Conservation (phyloP, 495 filamentous ascomycete genomes). For the Umbilicaria muhlenbergii region DNA sequence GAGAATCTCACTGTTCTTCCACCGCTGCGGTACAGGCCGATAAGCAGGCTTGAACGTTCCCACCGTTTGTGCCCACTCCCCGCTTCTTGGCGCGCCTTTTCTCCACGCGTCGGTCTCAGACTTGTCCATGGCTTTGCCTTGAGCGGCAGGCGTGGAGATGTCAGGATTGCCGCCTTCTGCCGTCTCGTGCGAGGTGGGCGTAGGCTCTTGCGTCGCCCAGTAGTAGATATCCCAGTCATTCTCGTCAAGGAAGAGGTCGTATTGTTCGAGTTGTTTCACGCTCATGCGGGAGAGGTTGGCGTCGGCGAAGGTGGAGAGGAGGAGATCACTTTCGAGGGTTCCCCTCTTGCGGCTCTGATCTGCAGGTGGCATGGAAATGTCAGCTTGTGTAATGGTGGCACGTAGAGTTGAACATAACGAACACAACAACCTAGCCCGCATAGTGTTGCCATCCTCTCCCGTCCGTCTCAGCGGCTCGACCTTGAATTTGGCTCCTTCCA, state of each 20-base stretch:
- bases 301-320: slow-evolving; percentile 91
- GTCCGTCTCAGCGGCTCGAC: slow-evolving; percentile 72
- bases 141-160: slow-evolving; percentile 14
- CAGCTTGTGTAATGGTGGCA: slow-evolving; percentile 2
- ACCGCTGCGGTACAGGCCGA: slow-evolving; percentile 70
- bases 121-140: slow-evolving; percentile 22
- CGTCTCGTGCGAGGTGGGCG: slow-evolving; percentile 25
- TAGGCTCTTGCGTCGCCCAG: slow-evolving; percentile 89
- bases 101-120: slow-evolving; percentile 38
- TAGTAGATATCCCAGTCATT: slow-evolving; percentile 99
- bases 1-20: slow-evolving; percentile 70
- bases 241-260: slow-evolving; percentile 91
- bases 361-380: slow-evolving; percentile 15
- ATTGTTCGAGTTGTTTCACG: slow-evolving; percentile 56
- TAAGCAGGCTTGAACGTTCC: slow-evolving; percentile 92
- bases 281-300: slow-evolving; percentile 59
- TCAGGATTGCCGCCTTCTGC: slow-evolving; percentile 15
- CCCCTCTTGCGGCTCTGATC: slow-evolving; percentile 96
- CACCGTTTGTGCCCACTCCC: slow-evolving; percentile 94
- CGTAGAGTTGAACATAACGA: slow-evolving; percentile 22
- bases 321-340: slow-evolving; percentile 86
- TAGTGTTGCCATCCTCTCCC: slow-evolving; percentile 70
- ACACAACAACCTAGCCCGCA: slow-evolving; percentile 82
- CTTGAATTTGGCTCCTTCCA: slow-evolving; percentile 75
- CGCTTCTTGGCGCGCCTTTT: slow-evolving; percentile 35